A percentile compares a stretch with the other conserved stretches of the same genome.
phyloP scores from a whole-genome alignment of 2,329 filamentous ascomycete genomes.

The Elsinoe fawcettii region DNA sequence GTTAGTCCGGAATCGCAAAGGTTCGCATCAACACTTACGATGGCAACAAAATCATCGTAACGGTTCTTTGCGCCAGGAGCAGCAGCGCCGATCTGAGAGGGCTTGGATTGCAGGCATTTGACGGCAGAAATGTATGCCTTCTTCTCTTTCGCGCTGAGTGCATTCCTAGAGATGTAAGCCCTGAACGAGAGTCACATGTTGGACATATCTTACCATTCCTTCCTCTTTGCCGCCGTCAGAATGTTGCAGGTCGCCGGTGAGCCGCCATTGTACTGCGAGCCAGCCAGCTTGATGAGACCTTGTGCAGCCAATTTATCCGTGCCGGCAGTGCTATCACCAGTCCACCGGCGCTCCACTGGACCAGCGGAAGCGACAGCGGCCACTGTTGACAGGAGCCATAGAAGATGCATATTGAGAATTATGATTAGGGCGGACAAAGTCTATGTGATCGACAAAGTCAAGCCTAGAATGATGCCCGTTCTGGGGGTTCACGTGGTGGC shows the following conservation, averaged over 20 bases:
- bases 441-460: background rate
- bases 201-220: background rate
- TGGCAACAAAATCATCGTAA: slow-evolving; percentile 27
- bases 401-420: background rate
- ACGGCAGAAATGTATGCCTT: slow-evolving; percentile 27
- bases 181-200: background rate
- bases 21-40: slow-evolving; percentile 1
- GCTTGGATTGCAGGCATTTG: slow-evolving; percentile 24
- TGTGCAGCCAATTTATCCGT: slow-evolving; percentile 22
- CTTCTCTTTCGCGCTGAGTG: slow-evolving; percentile 22
- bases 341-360: background rate
- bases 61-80: slow-evolving; percentile 24
- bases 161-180: slow-evolving; percentile 15
- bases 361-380: slow-evolving; percentile 18
- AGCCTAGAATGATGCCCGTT: background rate
- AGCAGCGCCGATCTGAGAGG: slow-evolving; percentile 19
- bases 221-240: slow-evolving; percentile 19
- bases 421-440: no score
- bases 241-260: background rate
- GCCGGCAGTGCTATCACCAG: slow-evolving; percentile 22
- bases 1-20: background rate
- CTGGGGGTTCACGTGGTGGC: background rate
- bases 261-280: background rate
- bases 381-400: slow-evolving; percentile 8
- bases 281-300: slow-evolving; percentile 25